Conservation (phyloP, 371 early-diverging fungal species). For the Mucor sp. region DNA sequence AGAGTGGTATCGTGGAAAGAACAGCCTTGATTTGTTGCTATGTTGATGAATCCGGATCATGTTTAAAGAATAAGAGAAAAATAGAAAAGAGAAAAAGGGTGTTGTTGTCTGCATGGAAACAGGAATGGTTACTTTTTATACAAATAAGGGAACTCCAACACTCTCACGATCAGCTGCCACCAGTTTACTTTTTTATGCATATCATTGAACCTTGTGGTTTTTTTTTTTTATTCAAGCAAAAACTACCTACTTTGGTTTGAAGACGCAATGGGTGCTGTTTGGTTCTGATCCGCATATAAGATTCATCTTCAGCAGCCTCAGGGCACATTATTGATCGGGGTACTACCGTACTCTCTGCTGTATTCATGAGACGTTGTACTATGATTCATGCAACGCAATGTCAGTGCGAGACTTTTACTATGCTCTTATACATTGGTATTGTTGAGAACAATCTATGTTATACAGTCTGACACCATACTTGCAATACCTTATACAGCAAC, state of each 20-base stretch:
- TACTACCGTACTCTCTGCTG: too few relatives aligned
- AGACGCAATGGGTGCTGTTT: background rate
- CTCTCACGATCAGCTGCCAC: constrained; percentile 25
- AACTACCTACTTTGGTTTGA: background rate
- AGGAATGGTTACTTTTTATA: background rate
- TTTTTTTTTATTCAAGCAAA: background rate
- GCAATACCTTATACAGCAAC: too few relatives aligned
- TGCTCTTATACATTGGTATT: too few relatives aligned
- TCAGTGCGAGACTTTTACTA: too few relatives aligned
- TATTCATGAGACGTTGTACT: too few relatives aligned
- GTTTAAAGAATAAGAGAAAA: background rate
- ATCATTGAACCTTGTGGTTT: background rate
- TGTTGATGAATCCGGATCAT: background rate
- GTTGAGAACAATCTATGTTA: too few relatives aligned
- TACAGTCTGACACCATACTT: too few relatives aligned
- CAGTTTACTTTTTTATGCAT: constrained; percentile 1
- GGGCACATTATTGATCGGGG: too few relatives aligned
- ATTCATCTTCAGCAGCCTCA: too few relatives aligned
- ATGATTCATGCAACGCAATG: too few relatives aligned
- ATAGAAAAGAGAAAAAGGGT: background rate
- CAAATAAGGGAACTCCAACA: constrained; percentile 11
- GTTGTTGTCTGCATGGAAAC: background rate
- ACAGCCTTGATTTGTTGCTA: background rate
- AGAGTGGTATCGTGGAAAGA: background rate
- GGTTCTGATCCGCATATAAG: background rate